These are phyloP conservation scores for Sextonia rubra DNA, from an alignment of 164 flowering plant genomes.

Conservation along the genomic window DNA sequence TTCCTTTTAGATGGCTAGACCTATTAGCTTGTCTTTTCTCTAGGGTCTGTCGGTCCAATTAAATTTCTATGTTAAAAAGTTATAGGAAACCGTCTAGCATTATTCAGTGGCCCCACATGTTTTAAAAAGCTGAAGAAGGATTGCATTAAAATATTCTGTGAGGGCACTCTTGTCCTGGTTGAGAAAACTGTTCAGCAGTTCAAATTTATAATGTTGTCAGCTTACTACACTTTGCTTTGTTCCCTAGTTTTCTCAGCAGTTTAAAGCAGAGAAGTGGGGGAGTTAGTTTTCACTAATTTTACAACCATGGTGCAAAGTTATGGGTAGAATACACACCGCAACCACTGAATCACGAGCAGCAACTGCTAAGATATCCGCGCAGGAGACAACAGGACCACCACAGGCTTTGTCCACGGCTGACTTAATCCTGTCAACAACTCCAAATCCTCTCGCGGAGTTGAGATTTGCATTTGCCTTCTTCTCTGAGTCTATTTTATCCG, in stretches of 20 bases:
- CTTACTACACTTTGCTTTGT: not conserved
- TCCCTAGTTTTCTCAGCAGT: not conserved
- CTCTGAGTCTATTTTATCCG: conserved; percentile 30
- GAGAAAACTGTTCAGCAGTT: no score
- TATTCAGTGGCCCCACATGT: no score
- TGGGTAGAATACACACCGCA: conserved; percentile 12
- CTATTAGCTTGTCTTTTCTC: no score
- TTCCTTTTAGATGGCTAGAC: no score
- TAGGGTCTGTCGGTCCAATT: no score
- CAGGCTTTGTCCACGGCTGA: conserved; percentile 21
- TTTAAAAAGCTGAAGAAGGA: no score
- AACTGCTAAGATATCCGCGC: conserved; percentile 37
- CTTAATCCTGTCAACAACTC: conserved; percentile 27
- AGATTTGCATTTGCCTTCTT: conserved; percentile 24
- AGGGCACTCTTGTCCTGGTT: no score
- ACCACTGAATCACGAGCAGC: conserved; percentile 36
- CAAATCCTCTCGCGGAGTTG: conserved; percentile 27
- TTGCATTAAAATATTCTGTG: no score
- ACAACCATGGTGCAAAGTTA: not conserved
- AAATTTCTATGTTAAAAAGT: no score
- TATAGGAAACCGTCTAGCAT: no score
- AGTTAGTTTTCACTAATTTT: not conserved
- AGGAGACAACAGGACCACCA: conserved; percentile 25
- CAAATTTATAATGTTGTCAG: no score
- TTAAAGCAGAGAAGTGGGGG: not conserved